Evolutionary conservation across 1,284 basidiomycete genomes (phyloP).

Genomic region (Spongiforma sp.): DNA sequence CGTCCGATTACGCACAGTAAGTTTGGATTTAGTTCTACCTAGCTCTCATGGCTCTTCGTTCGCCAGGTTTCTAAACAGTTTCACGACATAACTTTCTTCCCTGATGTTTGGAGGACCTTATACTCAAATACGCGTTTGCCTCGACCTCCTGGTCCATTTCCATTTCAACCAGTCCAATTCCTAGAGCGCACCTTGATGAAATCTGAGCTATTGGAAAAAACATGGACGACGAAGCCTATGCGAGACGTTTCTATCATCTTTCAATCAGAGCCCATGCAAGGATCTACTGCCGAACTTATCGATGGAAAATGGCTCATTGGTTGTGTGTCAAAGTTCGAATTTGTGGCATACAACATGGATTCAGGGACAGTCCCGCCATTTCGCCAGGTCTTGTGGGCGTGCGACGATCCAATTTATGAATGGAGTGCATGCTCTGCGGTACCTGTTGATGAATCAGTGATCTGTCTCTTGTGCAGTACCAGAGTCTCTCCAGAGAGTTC

Average conservation of each 20-base stretch:
- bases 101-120: neutral
- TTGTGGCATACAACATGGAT: neutral
- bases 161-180: neutral
- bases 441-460: neutral
- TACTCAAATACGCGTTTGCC: neutral
- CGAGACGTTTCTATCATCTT: neutral
- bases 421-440: neutral
- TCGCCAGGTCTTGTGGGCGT: neutral
- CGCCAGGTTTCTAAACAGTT: neutral
- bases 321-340: neutral
- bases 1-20: neutral
- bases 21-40: neutral
- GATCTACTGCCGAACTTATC: neutral
- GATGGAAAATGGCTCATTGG: conserved; percentile 3
- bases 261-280: neutral
- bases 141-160: neutral
- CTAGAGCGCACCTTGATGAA: neutral
- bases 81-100: neutral
- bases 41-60: neutral
- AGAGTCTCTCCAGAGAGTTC: neutral
- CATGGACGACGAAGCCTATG: neutral
- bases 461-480: neutral
- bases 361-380: neutral
- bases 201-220: neutral
- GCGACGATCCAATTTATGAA: neutral